phyloP scores from a whole-genome alignment of 768 basidiomycete genomes.

The Boletus rubropictus region DNA sequence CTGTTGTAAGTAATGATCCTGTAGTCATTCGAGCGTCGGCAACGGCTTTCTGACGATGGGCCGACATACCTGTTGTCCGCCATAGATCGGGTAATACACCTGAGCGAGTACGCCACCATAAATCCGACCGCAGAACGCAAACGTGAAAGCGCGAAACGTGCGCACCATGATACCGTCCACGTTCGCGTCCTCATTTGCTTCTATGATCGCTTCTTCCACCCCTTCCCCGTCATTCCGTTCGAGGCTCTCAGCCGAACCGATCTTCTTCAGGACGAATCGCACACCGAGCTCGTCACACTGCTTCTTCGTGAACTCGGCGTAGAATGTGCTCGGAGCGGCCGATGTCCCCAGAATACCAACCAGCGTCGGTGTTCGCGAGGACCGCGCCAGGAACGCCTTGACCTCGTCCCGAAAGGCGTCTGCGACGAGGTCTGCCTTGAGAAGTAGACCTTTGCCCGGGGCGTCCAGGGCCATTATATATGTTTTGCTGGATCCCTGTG shows the following conservation, averaged over 20 bases:
- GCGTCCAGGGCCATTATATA: conserved; percentile 16
- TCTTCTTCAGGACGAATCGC: conserved; percentile 71
- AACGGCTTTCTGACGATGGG: background rate
- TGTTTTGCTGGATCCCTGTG: background rate
- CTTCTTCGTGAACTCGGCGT: conserved; percentile 87
- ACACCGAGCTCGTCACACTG: conserved; percentile 89
- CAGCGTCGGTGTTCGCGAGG: conserved; percentile 56
- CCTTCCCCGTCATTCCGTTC: conserved; percentile 69
- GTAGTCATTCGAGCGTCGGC: background rate
- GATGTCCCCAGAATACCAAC: conserved; percentile 89
- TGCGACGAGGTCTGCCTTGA: conserved; percentile 76
- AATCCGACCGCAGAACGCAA: background rate
- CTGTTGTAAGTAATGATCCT: conserved; percentile 98
- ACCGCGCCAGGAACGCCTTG: conserved; percentile 36
- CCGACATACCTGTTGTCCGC: conserved; percentile 67
- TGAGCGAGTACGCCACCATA: conserved; percentile 22
- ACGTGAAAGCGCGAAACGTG: conserved; percentile 2
- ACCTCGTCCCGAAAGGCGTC: conserved; percentile 68
- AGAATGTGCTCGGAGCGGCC: conserved; percentile 70
- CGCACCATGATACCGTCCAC: conserved; percentile 94
- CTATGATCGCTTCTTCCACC: conserved; percentile 93
- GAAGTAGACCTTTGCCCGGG: conserved; percentile 63
- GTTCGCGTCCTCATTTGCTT: conserved; percentile 81
- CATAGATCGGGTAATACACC: conserved; percentile 98
- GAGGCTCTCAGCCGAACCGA: conserved; percentile 41